phyloP scores from a whole-genome alignment of 176 grass and related monocot species.

The Rhynchospora pubera region DNA sequence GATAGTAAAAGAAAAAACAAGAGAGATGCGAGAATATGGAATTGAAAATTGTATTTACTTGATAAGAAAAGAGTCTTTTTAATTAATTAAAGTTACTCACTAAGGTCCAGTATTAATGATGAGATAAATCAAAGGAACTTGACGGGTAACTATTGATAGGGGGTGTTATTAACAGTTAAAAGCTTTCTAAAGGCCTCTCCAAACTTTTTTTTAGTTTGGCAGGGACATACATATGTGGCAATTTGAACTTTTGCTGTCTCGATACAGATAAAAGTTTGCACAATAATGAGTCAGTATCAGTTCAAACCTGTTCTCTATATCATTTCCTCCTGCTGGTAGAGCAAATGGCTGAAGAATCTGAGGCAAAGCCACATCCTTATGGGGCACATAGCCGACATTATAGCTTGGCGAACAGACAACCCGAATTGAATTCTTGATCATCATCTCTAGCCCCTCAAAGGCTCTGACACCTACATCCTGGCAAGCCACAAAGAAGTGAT shows the following conservation, averaged over 20 bases:
- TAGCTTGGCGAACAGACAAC: constrained; percentile 89
- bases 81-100: neutral
- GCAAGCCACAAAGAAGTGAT: constrained; percentile 91
- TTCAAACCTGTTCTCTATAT: constrained; percentile 75
- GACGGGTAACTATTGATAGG: neutral
- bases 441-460: constrained; percentile 72
- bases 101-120: neutral
- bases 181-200: neutral
- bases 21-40: neutral
- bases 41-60: neutral
- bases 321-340: constrained; percentile 85
- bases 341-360: constrained; percentile 96
- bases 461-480: constrained; percentile 96
- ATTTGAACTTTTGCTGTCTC: neutral
- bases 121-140: too few species aligned
- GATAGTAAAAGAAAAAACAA: neutral
- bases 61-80: neutral
- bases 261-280: neutral
- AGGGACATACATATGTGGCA: neutral
- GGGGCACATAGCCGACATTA: constrained; percentile 71
- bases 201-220: neutral
- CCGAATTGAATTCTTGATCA: constrained; percentile 86
- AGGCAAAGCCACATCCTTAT: constrained; percentile 89
- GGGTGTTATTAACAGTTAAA: neutral
- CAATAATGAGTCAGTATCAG: constrained; percentile 9